Evolutionary conservation across 2,329 filamentous ascomycete genomes (phyloP).

Genomic region (Fusarium tupiense): DNA sequence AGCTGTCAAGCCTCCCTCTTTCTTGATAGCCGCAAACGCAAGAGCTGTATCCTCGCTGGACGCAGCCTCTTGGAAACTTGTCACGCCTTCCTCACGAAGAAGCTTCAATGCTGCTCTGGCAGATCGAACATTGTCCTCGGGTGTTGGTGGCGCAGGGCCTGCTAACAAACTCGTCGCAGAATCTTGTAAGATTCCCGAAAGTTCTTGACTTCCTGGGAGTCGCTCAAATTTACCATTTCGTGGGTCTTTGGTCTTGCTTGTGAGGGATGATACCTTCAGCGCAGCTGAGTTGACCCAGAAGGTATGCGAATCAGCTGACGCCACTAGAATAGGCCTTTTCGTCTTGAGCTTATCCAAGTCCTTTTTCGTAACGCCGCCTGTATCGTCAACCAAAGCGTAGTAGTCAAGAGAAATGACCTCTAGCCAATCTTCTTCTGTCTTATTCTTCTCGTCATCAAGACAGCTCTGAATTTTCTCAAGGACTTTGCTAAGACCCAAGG

Average conservation of each 20-base stretch:
- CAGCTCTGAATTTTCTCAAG: neutral
- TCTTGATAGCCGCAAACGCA: neutral
- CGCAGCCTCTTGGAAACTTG: neutral
- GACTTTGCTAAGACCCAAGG: neutral
- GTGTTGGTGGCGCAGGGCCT: neutral
- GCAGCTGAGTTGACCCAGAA: neutral
- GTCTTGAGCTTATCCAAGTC: neutral
- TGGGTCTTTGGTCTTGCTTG: neutral
- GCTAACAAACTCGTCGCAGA: neutral
- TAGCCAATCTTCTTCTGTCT: neutral
- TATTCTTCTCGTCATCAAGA: neutral
- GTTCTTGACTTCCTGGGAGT: neutral
- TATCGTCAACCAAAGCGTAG: neutral
- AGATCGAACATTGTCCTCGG: neutral
- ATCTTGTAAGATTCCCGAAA: neutral
- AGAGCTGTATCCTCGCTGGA: neutral
- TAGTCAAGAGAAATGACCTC: neutral
- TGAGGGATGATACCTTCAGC: neutral
- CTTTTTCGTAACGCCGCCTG: neutral
- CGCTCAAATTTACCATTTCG: neutral
- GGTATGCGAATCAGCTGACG: neutral
- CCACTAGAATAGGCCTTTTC: neutral
- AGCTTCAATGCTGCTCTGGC: neutral
- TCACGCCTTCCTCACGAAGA: neutral
- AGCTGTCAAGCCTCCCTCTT: neutral